phyloP scores from a whole-genome alignment of 148 eudicot species.

The Selenicereus undatus region DNA sequence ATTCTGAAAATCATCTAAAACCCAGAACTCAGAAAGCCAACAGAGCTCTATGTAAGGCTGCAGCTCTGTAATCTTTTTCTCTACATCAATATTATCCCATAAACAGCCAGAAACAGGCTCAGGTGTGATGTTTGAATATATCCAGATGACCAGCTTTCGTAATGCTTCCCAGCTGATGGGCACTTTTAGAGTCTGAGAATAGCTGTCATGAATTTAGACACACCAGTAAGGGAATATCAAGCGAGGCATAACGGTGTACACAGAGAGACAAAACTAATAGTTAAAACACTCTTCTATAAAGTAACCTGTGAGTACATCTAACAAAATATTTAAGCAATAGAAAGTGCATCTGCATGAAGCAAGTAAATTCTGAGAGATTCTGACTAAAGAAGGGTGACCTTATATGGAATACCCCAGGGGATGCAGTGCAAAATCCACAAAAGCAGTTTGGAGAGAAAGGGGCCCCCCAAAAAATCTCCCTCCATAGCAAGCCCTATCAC shows the following conservation, averaged over 20 bases:
- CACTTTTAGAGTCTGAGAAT: conserved; percentile 46
- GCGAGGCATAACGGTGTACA: background rate
- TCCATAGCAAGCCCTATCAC: too few relatives aligned
- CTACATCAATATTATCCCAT: conserved; percentile 60
- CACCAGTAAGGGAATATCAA: background rate
- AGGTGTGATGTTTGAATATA: conserved; percentile 56
- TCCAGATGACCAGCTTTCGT: conserved; percentile 60
- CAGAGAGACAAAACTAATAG: background rate
- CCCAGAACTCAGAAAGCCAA: conserved; percentile 78
- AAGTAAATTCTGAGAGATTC: background rate
- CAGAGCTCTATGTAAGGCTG: conserved; percentile 63
- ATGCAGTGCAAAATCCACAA: background rate
- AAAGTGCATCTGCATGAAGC: background rate
- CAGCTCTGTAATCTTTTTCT: conserved; percentile 45
- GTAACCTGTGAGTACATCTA: background rate
- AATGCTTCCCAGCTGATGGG: conserved; percentile 69
- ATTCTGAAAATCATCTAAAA: conserved; percentile 44
- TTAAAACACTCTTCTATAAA: background rate
- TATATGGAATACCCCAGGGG: background rate
- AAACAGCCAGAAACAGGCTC: conserved; percentile 60
- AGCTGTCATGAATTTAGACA: conserved; percentile 40
- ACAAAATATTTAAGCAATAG: background rate
- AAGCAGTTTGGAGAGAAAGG: background rate
- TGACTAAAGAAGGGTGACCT: background rate
- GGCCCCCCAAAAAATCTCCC: too few relatives aligned